Evolutionary conservation across 768 basidiomycete genomes (phyloP), one percentile per base, ranked within the genome.

Genomic region (Mycena chlorophos): DNA sequence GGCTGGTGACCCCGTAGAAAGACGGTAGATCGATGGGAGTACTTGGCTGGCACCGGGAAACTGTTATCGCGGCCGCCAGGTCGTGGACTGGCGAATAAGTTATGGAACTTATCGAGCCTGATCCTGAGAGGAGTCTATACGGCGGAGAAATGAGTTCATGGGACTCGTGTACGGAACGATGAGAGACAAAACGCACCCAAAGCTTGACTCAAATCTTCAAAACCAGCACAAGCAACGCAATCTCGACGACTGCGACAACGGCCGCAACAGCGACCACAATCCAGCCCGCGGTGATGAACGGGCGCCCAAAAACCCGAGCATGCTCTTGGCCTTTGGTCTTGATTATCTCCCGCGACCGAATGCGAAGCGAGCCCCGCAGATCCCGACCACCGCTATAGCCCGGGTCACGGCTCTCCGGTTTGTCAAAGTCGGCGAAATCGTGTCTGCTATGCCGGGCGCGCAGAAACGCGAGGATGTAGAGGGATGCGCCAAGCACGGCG

Each of bases 211-310:
- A 75, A 3, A 82, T 56, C 49, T 69, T 68, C 50, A 89, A 60
- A 29, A 93, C 75, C 42, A 93, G 74, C 1, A 81, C 79, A 6
- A 93, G 71, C 39, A 93, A 71, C 0, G 75, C 82, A 39, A 91
- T 69, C 63, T 92, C 89, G 17, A 88, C 80, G 0, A 73, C 72
- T 1, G 81, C 78, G 0, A 91, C 88, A 2, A 89, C 72, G 14
- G 73, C 63, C 0, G 85, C 76, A 5, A 92, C 81, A 13, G 78
- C 72, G 3, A 88, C 54, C 4, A 90, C 81, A 51, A 86, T 82
- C 78, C 86, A 81, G n/a, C 92, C 92, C 5, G 90, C 87, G 0
- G 91, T 91, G 17, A 86, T 68, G 65, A 93, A 93, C 1, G 89
- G 88, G 13, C 88, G 76, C 0, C 91, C 92, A 64, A 85, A 90